Evolutionary conservation across 2,329 filamentous ascomycete species (phyloP), one percentile per base, ranked within the genome.

Genomic region (Scedosporium minutisporum): DNA sequence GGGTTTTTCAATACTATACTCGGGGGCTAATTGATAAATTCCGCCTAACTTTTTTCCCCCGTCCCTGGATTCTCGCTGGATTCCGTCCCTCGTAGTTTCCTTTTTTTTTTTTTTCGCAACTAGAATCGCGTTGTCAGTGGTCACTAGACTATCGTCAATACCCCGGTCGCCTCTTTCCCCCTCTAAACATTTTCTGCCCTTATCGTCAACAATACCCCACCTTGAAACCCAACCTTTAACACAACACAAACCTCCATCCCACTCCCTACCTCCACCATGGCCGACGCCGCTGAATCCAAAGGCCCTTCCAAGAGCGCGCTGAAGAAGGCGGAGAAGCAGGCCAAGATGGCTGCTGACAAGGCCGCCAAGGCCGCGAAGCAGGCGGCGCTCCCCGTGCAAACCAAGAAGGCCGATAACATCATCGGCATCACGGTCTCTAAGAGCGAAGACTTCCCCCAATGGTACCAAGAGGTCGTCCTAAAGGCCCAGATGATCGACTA

Each of bases 401-500:
- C 78, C 51, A 86, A 86, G 77, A 85, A 86, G 76, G 69, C 76
- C 9, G 83, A 85, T 71, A 83, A 87, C 66, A 85, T 96, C 67
- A 96, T 95, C 69, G 93, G 93, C 67, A 96, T 97, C 71, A 95
- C 93, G 66, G 86, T 89, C 65, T 82, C 84, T 66, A 97, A 97
- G 77, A 81, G 88, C 58, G 88, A 90, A 58, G 91, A 97, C 77
- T 95, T 99, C 73, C 83, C 91, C 60, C 87, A 87, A 76, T 99
- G 95, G 95, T 99, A 99, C 77, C 91, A 96, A 78, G 93, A 99
- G 78, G 90, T 97, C 65, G 89, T 99, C 63, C 87, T 93, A 72
- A 99, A 99, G 84, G 91, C 91, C 69, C 91, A 97, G 74, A 90
- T 99, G 89, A 88, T 97, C 70, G 93, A 96, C 72, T 99, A 97